Conservation (phyloP, 129 eudicot species). For the Apium graveolens region DNA sequence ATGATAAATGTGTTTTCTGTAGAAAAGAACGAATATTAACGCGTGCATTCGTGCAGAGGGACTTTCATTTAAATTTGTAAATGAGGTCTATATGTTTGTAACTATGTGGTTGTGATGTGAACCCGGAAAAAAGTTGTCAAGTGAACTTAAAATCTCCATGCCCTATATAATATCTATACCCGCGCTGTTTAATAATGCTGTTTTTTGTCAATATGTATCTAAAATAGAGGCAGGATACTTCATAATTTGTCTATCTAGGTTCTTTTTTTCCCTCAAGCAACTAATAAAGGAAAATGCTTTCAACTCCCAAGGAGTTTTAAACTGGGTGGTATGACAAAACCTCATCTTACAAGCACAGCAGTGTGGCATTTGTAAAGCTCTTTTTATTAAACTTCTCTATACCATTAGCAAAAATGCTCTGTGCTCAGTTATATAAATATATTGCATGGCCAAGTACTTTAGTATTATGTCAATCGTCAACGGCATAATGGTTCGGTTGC, state of each 20-base stretch:
- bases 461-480: background rate
- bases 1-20: background rate
- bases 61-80: background rate
- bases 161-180: background rate
- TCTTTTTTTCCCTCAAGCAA: background rate
- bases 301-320: background rate
- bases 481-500: conserved; percentile 13
- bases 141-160: background rate
- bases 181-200: background rate
- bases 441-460: background rate
- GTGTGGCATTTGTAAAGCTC: background rate
- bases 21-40: background rate
- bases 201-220: background rate
- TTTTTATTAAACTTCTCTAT: background rate
- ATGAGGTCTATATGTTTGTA: background rate
- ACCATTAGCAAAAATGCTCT: background rate
- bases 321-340: background rate
- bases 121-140: background rate
- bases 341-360: background rate
- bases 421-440: background rate
- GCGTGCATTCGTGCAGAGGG: background rate
- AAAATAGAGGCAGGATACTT: background rate
- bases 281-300: background rate
- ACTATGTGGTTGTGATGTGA: background rate
- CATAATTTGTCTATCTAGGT: background rate